Evolutionary conservation across 805 yeast species (phyloP), one percentile per base, ranked within the genome.

Genomic region (Candida khao-thaluensis): DNA sequence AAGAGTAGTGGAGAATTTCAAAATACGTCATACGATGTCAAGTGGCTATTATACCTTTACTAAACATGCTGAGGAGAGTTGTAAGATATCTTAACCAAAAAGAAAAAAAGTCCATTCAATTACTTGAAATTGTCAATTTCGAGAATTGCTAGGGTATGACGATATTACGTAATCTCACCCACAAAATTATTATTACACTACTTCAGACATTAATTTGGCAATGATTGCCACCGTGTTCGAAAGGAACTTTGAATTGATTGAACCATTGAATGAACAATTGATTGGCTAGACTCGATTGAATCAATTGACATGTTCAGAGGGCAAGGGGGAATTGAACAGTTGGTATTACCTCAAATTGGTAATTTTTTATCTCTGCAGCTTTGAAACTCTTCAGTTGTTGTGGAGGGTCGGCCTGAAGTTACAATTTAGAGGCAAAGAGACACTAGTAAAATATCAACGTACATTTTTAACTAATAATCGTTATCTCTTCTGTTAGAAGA

Each of bases 401-500:
- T n/a, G n/a, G n/a, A n/a, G n/a, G n/a, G n/a, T n/a, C n/a, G n/a
- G n/a, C n/a, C n/a, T n/a, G n/a, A n/a, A n/a, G n/a, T n/a, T n/a
- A n/a, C n/a, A n/a, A n/a, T n/a, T n/a, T n/a, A n/a, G n/a, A n/a
- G n/a, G n/a, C n/a, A n/a, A n/a, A n/a, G n/a, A n/a, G n/a, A n/a
- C n/a, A 10, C 9, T 22, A 22, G 10, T 22, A 22, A 10, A 22
- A 10, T 22, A 8, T 7, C 24, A 8, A 22, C 5, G 11, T 7
- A 27, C 18, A 12, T 23, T 15, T 32, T 32, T 15, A 16, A 33
- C 29, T 33, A 23, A 25, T 33, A 33, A 16, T 33, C 28, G 23
- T 33, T 26, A 18, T 26, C 46, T 42, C 35, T 31, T 22, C 24
- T 22, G 24, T 22, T 22, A 22, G 24, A 22, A n/a, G 40, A 36